These are phyloP conservation scores for Citrus australasica DNA, from an alignment of 345 rosid genomes.

Conservation along the genomic window DNA sequence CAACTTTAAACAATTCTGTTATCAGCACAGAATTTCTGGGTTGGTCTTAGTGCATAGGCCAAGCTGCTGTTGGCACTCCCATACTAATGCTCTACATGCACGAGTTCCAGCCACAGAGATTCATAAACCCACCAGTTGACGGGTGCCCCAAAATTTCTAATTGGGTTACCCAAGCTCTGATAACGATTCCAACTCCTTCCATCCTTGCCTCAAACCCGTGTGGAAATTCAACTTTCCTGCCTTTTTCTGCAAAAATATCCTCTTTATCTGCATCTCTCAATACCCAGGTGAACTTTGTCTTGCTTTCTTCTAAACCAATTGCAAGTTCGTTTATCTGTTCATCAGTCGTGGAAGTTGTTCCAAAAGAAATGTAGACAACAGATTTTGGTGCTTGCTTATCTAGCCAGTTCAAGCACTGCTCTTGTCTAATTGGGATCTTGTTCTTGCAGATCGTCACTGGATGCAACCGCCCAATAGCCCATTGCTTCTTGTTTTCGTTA, in stretches of 20 bases:
- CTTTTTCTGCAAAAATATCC: background rate
- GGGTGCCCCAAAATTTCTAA: slow-evolving; percentile 1
- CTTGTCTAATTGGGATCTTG: background rate
- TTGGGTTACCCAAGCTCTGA: slow-evolving; percentile 14
- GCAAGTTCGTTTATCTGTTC: slow-evolving; percentile 24
- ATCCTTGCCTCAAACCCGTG: background rate
- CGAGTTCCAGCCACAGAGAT: slow-evolving; percentile 20
- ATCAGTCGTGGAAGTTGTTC: slow-evolving; percentile 17
- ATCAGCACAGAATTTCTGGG: slow-evolving; percentile 3
- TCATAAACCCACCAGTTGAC: slow-evolving; percentile 3
- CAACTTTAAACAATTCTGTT: background rate
- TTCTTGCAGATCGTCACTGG: background rate
- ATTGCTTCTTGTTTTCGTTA: background rate
- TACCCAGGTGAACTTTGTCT: slow-evolving; percentile 12
- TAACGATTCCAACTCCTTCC: background rate
- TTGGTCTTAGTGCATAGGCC: slow-evolving; percentile 18
- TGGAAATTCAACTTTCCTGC: background rate
- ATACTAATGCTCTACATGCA: slow-evolving; percentile 4
- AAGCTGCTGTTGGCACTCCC: slow-evolving; percentile 13
- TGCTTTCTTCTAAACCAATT: slow-evolving; percentile 3
- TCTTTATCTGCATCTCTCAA: slow-evolving; percentile 8
- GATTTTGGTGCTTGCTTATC: slow-evolving; percentile 17
- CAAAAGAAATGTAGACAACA: slow-evolving; percentile 23
- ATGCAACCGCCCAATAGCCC: slow-evolving; percentile 24
- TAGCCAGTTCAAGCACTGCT: slow-evolving; percentile 23